These are phyloP conservation scores for Trichoderma sp. DNA, from an alignment of 2,329 filamentous ascomycete species.

Conservation along the genomic window DNA sequence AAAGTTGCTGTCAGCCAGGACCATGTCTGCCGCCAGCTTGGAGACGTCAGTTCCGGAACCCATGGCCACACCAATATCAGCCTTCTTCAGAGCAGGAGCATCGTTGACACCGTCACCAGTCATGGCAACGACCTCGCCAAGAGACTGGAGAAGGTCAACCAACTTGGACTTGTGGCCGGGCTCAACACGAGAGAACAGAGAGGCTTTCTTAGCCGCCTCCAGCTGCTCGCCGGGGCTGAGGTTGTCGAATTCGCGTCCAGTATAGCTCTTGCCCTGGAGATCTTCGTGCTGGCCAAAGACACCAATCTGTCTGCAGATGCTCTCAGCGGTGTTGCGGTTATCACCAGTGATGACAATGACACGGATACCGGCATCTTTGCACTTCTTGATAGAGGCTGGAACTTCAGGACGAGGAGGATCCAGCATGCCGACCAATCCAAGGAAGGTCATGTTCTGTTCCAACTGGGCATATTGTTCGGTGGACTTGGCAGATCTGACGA, in stretches of 20 bases:
- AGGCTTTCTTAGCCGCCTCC: conserved; percentile 81
- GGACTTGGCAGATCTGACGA: conserved; percentile 76
- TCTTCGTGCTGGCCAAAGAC: conserved; percentile 84
- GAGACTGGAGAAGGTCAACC: conserved; percentile 90
- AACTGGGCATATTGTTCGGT: conserved; percentile 82
- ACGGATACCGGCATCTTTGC: conserved; percentile 89
- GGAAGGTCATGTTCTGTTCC: conserved; percentile 91
- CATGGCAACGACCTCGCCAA: conserved; percentile 97
- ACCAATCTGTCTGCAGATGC: conserved; percentile 95
- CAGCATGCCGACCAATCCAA: conserved; percentile 94
- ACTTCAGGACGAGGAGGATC: conserved; percentile 96
- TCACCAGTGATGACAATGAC: conserved; percentile 98
- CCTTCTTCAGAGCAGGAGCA: conserved; percentile 95
- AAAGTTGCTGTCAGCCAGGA: conserved; percentile 97
- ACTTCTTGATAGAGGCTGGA: conserved; percentile 80
- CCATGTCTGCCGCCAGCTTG: conserved; percentile 97
- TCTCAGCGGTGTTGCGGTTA: conserved; percentile 96
- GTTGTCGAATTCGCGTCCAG: conserved; percentile 90
- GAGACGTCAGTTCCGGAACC: conserved; percentile 96
- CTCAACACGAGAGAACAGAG: conserved; percentile 94
- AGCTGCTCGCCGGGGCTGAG: conserved; percentile 79
- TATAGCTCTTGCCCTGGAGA: conserved; percentile 89
- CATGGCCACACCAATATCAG: conserved; percentile 99
- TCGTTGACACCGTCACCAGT: conserved; percentile 99
- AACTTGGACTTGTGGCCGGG: conserved; percentile 97